These are phyloP conservation scores for Truncatella angustata DNA, from an alignment of 2,329 filamentous ascomycete species.

Conservation along the genomic window DNA sequence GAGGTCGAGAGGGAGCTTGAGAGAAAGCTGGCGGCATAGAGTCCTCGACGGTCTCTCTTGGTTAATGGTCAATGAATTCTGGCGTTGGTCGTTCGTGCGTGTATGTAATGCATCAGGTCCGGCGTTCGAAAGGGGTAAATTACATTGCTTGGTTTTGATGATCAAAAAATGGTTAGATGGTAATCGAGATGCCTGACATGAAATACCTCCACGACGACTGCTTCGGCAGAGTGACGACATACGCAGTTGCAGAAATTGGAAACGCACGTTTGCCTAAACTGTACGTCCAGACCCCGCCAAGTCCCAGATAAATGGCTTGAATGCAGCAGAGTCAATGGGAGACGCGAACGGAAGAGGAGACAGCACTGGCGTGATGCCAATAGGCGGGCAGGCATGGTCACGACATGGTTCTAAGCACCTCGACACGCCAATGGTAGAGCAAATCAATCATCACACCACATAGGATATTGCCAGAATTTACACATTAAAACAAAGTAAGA, in stretches of 20 bases:
- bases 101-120: slow-evolving; percentile 10
- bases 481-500: no score
- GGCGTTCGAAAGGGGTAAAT: slow-evolving; percentile 10
- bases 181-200: slow-evolving; percentile 1
- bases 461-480: no score
- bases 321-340: no score
- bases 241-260: not conserved
- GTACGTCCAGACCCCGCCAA: no score
- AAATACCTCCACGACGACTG: not conserved
- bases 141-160: slow-evolving; percentile 4
- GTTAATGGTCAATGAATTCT: slow-evolving; percentile 7
- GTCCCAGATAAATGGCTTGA: no score
- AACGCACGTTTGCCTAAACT: no score
- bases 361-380: no score
- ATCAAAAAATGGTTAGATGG: slow-evolving; percentile 8
- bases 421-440: no score
- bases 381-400: no score
- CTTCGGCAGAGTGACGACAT: not conserved
- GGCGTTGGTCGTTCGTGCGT: slow-evolving; percentile 9
- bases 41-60: not conserved
- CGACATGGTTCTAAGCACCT: no score
- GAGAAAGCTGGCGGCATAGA: slow-evolving; percentile 4
- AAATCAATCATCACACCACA: no score
- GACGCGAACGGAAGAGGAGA: no score
- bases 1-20: slow-evolving; percentile 86